phyloP scores from a whole-genome alignment of 805 yeast species.

The Cyberlindnera japonica region DNA sequence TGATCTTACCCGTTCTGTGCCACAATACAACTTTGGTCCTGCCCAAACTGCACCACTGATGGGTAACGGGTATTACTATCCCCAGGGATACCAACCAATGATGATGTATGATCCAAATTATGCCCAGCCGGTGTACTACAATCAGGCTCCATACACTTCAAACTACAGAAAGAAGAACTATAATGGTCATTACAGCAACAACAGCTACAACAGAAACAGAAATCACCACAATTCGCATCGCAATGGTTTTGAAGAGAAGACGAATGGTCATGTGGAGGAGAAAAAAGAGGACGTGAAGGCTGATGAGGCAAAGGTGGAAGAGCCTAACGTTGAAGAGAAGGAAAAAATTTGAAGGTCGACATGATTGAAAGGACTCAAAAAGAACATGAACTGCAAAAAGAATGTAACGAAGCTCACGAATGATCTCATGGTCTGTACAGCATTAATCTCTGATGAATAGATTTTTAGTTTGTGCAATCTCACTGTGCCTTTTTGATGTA shows the following conservation, averaged over 20 bases:
- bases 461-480: too few species aligned
- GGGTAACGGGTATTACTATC: constrained; percentile 4
- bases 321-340: not conserved
- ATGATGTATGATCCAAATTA: constrained; percentile 8
- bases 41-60: not conserved
- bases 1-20: constrained; percentile 1
- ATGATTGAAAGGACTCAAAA: not conserved
- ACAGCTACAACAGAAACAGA: constrained; percentile 5
- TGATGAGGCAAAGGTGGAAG: not conserved
- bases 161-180: constrained; percentile 12
- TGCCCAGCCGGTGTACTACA: constrained; percentile 8
- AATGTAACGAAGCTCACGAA: constrained; percentile 9
- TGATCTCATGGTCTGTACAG: constrained; percentile 1
- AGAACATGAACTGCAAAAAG: not conserved
- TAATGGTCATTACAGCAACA: constrained; percentile 6
- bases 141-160: constrained; percentile 4
- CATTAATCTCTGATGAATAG: too few species aligned
- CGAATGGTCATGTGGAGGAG: not conserved
- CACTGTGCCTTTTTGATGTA: too few species aligned
- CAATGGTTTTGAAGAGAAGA: constrained; percentile 10
- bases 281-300: constrained; percentile 1
- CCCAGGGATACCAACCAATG: constrained; percentile 4
- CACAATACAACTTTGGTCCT: constrained; percentile 2
- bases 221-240: constrained; percentile 6
- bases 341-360: not conserved